Evolutionary conservation across 2,329 filamentous ascomycete genomes (phyloP), one percentile per base, ranked within the genome.

Genomic region (Aspergillus hortae): DNA sequence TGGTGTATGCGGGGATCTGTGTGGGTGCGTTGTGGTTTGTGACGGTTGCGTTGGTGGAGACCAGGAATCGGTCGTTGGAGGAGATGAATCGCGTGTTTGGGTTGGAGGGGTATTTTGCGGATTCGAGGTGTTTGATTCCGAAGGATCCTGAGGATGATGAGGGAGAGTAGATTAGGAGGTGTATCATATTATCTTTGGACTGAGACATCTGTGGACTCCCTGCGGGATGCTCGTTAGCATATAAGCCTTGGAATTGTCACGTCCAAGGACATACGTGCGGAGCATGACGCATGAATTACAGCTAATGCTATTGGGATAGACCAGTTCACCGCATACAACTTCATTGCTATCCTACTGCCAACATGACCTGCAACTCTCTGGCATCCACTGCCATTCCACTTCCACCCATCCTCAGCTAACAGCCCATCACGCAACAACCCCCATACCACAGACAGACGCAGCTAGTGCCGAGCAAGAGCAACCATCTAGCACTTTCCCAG

Each of bases 71-170:
- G 10, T 51, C 48, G 0, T 40, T 60, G 6, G 58, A 61, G 19
- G 58, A 59, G 32, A 60, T 60, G 55, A 55, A 53, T 10, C 46
- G 44, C 5, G 43, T 60, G 4, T 60, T 61, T 32, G 55, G 59
- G 1, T 50, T 60, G 25, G 55, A 60, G 32, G 53, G 45, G 25
- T 48, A 49, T 4, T 50, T 59, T 23, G 55, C 52, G 11, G 52
- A 57, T 14, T 27, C 27, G 14, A 44, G 46, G 27, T 36, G 42
- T 11, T 27, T 38, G 5, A 21, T 38, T 9, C 42, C 30, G 14
- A 47, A 47, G 33, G 27, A 48, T 32, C 30, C 46, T 10, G 23
- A 25, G 6, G 43, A 30, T 38, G 14, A 6, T 38, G 35, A 38
- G 11, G 35, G 7, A n/a, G 35, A 38, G 35, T 38, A 38, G 27